Conservation (phyloP, 208 protist species). For the Trypanosoma vivax region DNA sequence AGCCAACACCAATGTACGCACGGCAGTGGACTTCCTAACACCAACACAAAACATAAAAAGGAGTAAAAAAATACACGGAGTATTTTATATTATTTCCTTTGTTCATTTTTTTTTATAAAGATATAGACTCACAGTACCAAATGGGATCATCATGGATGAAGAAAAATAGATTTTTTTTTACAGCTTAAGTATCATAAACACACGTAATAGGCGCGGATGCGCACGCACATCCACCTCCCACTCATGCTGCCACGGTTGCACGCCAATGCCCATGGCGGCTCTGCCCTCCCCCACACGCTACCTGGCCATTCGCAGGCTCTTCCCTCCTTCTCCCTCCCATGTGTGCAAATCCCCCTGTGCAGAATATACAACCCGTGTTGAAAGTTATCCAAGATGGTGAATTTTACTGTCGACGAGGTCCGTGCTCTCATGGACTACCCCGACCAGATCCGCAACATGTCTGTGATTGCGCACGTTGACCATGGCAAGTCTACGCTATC, state of each 20-base stretch:
- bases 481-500: slow-evolving; percentile 91
- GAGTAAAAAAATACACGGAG: neutral
- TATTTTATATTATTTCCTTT: neutral
- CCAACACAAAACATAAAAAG: neutral
- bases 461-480: slow-evolving; percentile 72
- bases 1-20: neutral
- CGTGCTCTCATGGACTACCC: slow-evolving; percentile 68
- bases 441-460: slow-evolving; percentile 75
- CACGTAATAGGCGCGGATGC: no score
- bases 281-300: no score
- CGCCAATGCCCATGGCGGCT: no score
- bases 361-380: slow-evolving; percentile 11
- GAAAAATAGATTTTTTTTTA: no score
- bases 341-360: neutral
- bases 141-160: no score
- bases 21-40: slow-evolving; percentile 10
- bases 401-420: slow-evolving; percentile 76
- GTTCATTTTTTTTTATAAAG: no score
- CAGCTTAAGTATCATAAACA: no score
- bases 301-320: neutral
- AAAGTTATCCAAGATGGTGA: slow-evolving; percentile 48
- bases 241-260: no score
- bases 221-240: no score
- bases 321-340: neutral
- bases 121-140: no score